These are phyloP conservation scores for Biscogniauxia sp. DNA, from an alignment of 2,329 filamentous ascomycete species.

Conservation along the genomic window DNA sequence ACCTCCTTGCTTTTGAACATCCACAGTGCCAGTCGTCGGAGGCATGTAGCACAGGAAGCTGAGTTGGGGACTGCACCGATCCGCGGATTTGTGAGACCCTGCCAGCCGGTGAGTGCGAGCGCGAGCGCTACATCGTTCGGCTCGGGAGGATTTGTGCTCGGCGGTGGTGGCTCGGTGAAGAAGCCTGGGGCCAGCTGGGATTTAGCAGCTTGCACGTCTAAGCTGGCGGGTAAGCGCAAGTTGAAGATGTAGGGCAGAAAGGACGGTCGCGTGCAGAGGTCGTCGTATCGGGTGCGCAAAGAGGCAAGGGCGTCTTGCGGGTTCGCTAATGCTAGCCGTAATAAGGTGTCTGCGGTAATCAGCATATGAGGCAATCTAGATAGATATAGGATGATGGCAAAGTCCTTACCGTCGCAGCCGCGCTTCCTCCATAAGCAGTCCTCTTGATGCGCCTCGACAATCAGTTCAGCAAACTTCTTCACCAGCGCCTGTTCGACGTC, in stretches of 20 bases:
- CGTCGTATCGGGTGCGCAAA: constrained; percentile 64
- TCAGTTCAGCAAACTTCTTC: constrained; percentile 70
- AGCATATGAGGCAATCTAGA: constrained; percentile 6
- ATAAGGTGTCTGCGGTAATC: constrained; percentile 49
- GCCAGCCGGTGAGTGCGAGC: constrained; percentile 74
- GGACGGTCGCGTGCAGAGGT: constrained; percentile 51
- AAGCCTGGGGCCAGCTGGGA: constrained; percentile 53
- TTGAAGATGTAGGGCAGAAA: constrained; percentile 63
- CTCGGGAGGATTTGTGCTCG: constrained; percentile 26
- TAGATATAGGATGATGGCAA: neutral
- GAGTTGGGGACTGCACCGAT: constrained; percentile 66
- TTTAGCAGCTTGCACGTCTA: constrained; percentile 51
- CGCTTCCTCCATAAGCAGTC: constrained; percentile 82
- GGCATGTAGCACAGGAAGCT: constrained; percentile 79
- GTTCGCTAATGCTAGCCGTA: constrained; percentile 63
- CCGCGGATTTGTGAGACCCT: constrained; percentile 56
- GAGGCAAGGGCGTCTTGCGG: constrained; percentile 55
- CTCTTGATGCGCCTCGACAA: constrained; percentile 72
- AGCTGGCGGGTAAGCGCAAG: constrained; percentile 51
- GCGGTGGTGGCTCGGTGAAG: constrained; percentile 45
- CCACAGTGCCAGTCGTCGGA: constrained; percentile 88
- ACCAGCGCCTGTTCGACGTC: constrained; percentile 71
- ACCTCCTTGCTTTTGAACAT: constrained; percentile 80
- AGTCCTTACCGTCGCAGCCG: constrained; percentile 73
- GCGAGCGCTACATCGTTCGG: constrained; percentile 63